Percentiles rank a stretch among this genome's conserved stretches.
Evolutionary conservation across 2,329 filamentous ascomycete species (phyloP).

Genomic region (Trichoderma hamatum): DNA sequence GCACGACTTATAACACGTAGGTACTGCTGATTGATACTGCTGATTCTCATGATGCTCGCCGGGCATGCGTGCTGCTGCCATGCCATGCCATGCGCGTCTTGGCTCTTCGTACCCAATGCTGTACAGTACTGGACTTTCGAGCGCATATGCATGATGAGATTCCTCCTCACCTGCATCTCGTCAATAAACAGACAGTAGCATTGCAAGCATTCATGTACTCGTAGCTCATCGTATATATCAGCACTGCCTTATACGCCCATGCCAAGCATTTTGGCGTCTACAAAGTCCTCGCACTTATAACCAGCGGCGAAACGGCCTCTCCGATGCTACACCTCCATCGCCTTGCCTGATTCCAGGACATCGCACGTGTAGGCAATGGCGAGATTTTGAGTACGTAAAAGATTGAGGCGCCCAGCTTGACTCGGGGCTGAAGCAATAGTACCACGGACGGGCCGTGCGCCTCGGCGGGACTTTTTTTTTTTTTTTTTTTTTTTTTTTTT

Average conservation of each 20-base stretch:
- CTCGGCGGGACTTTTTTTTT: not conserved
- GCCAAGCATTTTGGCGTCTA: not conserved
- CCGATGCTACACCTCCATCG: not conserved
- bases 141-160: not conserved
- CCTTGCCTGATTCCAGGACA: not conserved
- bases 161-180: not conserved
- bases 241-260: not conserved
- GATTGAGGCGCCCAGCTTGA: not conserved
- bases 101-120: not conserved
- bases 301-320: not conserved
- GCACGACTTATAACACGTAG: not conserved
- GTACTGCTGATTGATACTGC: too few relatives aligned
- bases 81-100: not conserved
- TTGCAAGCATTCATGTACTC: not conserved
- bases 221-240: too few relatives aligned
- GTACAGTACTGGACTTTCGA: not conserved
- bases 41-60: too few relatives aligned
- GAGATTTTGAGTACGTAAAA: constrained; percentile 14
- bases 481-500: not conserved
- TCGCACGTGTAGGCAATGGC: not conserved
- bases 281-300: not conserved
- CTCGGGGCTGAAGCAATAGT: not conserved
- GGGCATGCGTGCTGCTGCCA: too few relatives aligned
- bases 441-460: not conserved
- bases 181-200: not conserved